Conservation (phyloP, 2,329 filamentous ascomycete species). For the Microsporum ferrugineum region DNA sequence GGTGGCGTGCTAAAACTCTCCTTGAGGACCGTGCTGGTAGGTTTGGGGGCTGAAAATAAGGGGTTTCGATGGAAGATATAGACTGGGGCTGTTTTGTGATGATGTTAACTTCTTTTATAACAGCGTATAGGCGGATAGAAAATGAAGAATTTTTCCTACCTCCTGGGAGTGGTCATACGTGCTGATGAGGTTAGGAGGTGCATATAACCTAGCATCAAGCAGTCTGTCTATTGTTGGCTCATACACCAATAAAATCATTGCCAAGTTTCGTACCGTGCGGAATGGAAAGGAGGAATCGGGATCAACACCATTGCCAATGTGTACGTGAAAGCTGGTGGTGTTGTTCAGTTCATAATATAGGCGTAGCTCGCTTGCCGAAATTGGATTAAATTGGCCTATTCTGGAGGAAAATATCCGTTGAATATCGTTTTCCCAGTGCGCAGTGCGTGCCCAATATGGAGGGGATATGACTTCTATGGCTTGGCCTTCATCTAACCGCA, state of each 20-base stretch:
- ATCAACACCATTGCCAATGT: slow-evolving; percentile 12
- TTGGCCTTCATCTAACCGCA: slow-evolving; percentile 11
- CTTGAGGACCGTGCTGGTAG: slow-evolving; percentile 6
- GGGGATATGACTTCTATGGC: slow-evolving; percentile 14
- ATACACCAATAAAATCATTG: slow-evolving; percentile 15
- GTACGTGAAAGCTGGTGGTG: slow-evolving; percentile 13
- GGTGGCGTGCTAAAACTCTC: slow-evolving; percentile 9
- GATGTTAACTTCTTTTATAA: background rate
- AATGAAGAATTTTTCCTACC: background rate
- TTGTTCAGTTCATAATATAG: slow-evolving; percentile 12
- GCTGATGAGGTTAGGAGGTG: background rate
- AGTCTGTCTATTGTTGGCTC: slow-evolving; percentile 13
- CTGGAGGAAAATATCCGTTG: slow-evolving; percentile 11
- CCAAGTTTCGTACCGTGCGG: slow-evolving; percentile 14
- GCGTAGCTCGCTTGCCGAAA: slow-evolving; percentile 6
- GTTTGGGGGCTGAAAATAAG: slow-evolving; percentile 12
- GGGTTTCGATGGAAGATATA: slow-evolving; percentile 9
- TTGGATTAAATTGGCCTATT: slow-evolving; percentile 9
- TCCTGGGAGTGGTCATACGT: background rate
- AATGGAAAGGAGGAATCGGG: slow-evolving; percentile 10
- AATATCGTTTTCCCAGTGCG: slow-evolving; percentile 12
- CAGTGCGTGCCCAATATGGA: slow-evolving; percentile 7
- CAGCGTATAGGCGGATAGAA: background rate
- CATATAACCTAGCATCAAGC: slow-evolving; percentile 4
- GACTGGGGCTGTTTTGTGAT: background rate